Base-by-base conservation (phyloP, 192 early-diverging fungal species). In the Spinellus fusiger region DNA sequence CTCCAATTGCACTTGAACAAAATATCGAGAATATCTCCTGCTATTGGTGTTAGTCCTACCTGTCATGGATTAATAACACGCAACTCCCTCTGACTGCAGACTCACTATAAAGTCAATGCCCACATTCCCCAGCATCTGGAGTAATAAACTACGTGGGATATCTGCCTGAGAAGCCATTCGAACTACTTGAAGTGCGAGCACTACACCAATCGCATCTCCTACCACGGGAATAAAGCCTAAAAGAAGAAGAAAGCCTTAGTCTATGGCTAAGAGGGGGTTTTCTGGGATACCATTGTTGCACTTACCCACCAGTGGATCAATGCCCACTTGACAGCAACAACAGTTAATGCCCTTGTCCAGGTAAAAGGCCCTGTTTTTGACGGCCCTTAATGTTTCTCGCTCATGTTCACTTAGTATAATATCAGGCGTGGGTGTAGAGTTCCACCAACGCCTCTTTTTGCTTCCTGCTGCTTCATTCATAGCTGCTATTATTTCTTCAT, bases 101-200 rank as follows among this genome's bases (percentile, higher is more conserved):
- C 75, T 60, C 76, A 78, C 80, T 29, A 65, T 38, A 67, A 78
- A 83, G 64, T 83, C 81, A 54, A 83, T 15, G 13, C 51, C 61
- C 4, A 80, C 69, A 27, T 83, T 83, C 29, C 69, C 32, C 22
- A 77, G 16, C 81, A 83, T 83, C 55, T 56, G 56, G 12, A 46
- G 20, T 0, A 67, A 59, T 4, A 83, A 23, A 15, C 49, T 15
- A 13, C 57, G 54, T 27, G 81, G 81, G 8, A 83, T 68, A 44
- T 78, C 64, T 1, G 74, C 80, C 55, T 70, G 31, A 37, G 60
- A 65, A 8, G 78, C 76, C 3, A 61, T 74, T 35, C 59, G 57
- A 22, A 83, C 48, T 1, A 83, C 33, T 6, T 67, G 57, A 27
- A 80, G 15, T 8, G 77, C 72, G 22, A 83, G 59, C 7, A 66